A percentile compares a stretch with the other conserved stretches of the same genome.
phyloP scores from a whole-genome alignment of 768 basidiomycete species.

The Serendipita sp. region DNA sequence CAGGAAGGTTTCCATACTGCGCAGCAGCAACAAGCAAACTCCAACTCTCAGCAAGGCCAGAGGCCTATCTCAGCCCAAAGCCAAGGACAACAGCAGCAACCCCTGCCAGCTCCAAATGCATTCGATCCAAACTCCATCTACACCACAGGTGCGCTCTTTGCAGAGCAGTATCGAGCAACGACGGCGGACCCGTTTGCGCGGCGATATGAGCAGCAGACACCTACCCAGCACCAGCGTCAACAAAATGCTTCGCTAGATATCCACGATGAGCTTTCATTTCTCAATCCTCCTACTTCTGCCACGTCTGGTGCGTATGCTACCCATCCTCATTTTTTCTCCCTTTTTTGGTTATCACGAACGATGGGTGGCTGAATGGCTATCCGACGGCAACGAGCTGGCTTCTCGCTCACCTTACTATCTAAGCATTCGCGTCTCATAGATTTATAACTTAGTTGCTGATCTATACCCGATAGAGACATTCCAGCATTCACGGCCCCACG shows the following conservation, averaged over 20 bases:
- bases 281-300: slow-evolving; percentile 18
- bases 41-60: slow-evolving; percentile 27
- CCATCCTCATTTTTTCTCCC: neutral
- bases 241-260: slow-evolving; percentile 30
- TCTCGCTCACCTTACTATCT: too few relatives aligned
- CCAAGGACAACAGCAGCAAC: slow-evolving; percentile 11
- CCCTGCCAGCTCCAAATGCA: slow-evolving; percentile 12
- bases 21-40: slow-evolving; percentile 14
- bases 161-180: slow-evolving; percentile 14
- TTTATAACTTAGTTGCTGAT: neutral
- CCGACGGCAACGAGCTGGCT: too few relatives aligned
- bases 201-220: slow-evolving; percentile 11
- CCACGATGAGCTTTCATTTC: slow-evolving; percentile 47
- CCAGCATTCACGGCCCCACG: slow-evolving; percentile 3
- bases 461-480: neutral
- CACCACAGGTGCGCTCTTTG: slow-evolving; percentile 28
- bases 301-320: neutral
- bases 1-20: slow-evolving; percentile 52
- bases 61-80: slow-evolving; percentile 18
- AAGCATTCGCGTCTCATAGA: neutral
- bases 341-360: slow-evolving; percentile 3
- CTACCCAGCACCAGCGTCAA: slow-evolving; percentile 9
- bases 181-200: slow-evolving; percentile 11
- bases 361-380: too few relatives aligned
- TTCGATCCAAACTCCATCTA: slow-evolving; percentile 14